Conservation (phyloP, 805 yeast genomes). For the Saccharomycopsis selenospora region DNA sequence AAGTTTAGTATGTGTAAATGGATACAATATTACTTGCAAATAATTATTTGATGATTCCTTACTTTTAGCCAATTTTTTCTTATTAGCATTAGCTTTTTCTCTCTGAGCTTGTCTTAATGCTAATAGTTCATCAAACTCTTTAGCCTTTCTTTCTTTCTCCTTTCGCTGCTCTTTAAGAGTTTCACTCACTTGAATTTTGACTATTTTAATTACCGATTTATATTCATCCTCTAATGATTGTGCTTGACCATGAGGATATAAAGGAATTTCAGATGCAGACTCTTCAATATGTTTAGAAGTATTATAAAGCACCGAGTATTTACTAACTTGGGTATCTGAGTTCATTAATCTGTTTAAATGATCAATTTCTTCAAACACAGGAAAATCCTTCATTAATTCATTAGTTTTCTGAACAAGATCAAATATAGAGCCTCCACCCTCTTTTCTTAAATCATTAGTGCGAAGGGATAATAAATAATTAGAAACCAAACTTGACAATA, state of each 20-base stretch:
- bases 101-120: slow-evolving; percentile 3
- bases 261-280: background rate
- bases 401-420: slow-evolving; percentile 8
- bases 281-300: background rate
- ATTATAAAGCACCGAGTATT: slow-evolving; percentile 12
- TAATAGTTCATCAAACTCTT: slow-evolving; percentile 10
- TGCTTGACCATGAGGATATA: background rate
- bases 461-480: slow-evolving; percentile 2
- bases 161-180: slow-evolving; percentile 4
- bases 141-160: slow-evolving; percentile 12
- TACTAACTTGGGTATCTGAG: background rate
- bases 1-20: background rate
- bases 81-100: background rate
- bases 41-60: background rate
- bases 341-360: background rate
- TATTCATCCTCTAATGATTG: background rate
- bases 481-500: slow-evolving; percentile 8
- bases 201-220: background rate
- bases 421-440: background rate
- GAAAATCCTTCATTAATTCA: slow-evolving; percentile 8
- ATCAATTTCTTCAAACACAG: slow-evolving; percentile 19
- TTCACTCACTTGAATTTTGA: background rate
- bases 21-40: slow-evolving; percentile 5
- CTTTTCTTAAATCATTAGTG: background rate
- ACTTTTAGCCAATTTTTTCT: background rate